A percentile compares a stretch with the other conserved stretches of the same genome.
These are phyloP conservation scores for Penicillium occitanis DNA, from an alignment of 2,329 filamentous ascomycete species.

Conservation along the genomic window DNA sequence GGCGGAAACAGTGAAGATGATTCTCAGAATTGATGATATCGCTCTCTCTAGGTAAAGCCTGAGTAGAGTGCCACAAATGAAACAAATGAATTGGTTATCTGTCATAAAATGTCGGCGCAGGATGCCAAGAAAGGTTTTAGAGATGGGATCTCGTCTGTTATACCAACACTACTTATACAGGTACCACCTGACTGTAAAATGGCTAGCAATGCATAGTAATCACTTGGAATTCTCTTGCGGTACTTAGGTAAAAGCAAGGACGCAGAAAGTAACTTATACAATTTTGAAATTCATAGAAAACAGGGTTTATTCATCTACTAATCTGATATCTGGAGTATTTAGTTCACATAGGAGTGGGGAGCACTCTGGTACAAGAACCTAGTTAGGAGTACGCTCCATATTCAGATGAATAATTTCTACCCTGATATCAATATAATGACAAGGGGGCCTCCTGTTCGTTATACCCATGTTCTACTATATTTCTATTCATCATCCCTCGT, in stretches of 20 bases:
- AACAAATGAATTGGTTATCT: constrained; percentile 17
- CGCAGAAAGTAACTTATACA: not conserved
- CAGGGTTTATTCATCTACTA: no score
- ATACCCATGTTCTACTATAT: no score
- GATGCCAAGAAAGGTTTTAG: constrained; percentile 16
- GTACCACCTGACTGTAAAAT: constrained; percentile 18
- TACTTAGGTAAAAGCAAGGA: not conserved
- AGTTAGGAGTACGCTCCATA: no score
- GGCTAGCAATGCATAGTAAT: constrained; percentile 17
- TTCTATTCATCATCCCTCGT: not conserved
- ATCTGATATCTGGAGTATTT: no score
- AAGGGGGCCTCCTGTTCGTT: no score
- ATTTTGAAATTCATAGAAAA: not conserved
- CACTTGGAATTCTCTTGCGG: not conserved
- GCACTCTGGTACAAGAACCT: no score
- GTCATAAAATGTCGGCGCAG: constrained; percentile 18
- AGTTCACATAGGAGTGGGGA: no score
- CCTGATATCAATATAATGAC: no score
- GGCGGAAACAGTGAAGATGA: constrained; percentile 98
- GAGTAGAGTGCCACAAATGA: not conserved
- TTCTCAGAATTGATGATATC: constrained; percentile 68
- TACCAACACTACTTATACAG: constrained; percentile 12
- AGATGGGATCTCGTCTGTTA: constrained; percentile 13
- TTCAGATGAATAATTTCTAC: no score
- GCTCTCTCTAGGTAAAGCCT: constrained; percentile 51